These are phyloP conservation scores for Pulveroboletus sp. DNA, from an alignment of 768 basidiomycete species.

Conservation along the genomic window DNA sequence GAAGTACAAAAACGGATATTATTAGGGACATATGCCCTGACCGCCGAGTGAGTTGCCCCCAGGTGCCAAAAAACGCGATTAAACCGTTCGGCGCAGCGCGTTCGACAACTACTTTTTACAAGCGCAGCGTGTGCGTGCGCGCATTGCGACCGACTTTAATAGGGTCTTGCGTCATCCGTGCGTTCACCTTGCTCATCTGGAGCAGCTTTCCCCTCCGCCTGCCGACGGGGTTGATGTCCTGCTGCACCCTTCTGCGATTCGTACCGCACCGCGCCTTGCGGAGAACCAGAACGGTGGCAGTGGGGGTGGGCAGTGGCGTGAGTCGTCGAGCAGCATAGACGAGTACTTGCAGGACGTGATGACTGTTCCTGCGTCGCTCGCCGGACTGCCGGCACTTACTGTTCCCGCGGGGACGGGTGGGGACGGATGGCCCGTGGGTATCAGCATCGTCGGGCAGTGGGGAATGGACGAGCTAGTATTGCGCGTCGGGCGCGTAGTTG, in stretches of 20 bases:
- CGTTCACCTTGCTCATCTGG: constrained; percentile 33
- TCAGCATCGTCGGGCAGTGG: constrained; percentile 86
- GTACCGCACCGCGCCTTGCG: constrained; percentile 66
- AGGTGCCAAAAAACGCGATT: too few relatives aligned
- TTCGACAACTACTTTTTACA: constrained; percentile 97
- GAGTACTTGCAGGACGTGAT: constrained; percentile 88
- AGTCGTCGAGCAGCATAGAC: constrained; percentile 34
- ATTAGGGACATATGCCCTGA: constrained; percentile 86
- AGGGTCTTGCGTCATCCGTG: constrained; percentile 59
- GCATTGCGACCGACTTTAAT: constrained; percentile 71
- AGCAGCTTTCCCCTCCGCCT: background rate
- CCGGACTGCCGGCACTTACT: constrained; percentile 78
- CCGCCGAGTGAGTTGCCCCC: constrained; percentile 67
- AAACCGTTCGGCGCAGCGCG: constrained; percentile 47
- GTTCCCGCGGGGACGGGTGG: constrained; percentile 51
- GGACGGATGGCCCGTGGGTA: constrained; percentile 78
- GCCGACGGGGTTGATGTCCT: constrained; percentile 66
- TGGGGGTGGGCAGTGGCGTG: constrained; percentile 1
- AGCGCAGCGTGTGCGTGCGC: constrained; percentile 74
- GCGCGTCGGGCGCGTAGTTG: constrained; percentile 45
- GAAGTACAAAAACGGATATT: constrained; percentile 87
- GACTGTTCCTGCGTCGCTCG: constrained; percentile 88
- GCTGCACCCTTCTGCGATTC: constrained; percentile 82
- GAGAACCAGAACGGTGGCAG: background rate
- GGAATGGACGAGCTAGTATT: constrained; percentile 64